phyloP scores from a whole-genome alignment of 495 filamentous ascomycete genomes.

The Aspergillus heteromorphus region DNA sequence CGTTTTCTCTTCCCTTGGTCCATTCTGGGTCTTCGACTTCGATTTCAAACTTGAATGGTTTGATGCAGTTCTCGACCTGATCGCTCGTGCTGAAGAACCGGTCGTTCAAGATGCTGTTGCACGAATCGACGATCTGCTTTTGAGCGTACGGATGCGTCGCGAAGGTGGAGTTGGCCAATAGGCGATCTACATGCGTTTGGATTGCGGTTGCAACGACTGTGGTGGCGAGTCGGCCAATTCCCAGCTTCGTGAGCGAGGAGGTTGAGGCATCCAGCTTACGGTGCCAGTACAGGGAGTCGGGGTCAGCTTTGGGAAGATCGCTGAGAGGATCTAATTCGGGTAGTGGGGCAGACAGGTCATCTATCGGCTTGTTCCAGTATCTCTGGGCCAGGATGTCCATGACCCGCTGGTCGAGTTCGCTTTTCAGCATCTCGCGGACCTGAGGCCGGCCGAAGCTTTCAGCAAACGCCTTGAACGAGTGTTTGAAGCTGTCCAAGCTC shows the following conservation, averaged over 20 bases:
- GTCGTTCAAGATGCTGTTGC: slow-evolving; percentile 82
- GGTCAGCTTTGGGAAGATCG: slow-evolving; percentile 74
- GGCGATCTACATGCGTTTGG: slow-evolving; percentile 75
- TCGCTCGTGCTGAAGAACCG: slow-evolving; percentile 94
- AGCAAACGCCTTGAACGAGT: slow-evolving; percentile 90
- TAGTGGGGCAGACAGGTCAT: slow-evolving; percentile 57
- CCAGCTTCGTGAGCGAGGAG: slow-evolving; percentile 84
- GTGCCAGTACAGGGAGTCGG: slow-evolving; percentile 84
- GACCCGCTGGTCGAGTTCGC: slow-evolving; percentile 88
- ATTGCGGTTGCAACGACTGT: slow-evolving; percentile 82
- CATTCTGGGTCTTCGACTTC: slow-evolving; percentile 90
- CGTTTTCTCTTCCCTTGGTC: slow-evolving; percentile 74
- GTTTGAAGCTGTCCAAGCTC: slow-evolving; percentile 93
- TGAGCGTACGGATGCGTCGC: slow-evolving; percentile 83
- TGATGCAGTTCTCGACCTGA: slow-evolving; percentile 99
- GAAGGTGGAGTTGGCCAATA: slow-evolving; percentile 77
- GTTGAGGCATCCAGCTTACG: slow-evolving; percentile 90
- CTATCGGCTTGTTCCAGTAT: slow-evolving; percentile 98
- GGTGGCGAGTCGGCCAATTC: slow-evolving; percentile 87
- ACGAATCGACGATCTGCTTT: slow-evolving; percentile 84
- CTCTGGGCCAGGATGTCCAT: slow-evolving; percentile 90
- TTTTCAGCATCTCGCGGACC: slow-evolving; percentile 84
- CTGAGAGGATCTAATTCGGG: slow-evolving; percentile 66
- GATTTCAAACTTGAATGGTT: slow-evolving; percentile 96
- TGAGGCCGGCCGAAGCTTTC: slow-evolving; percentile 85